These are phyloP conservation scores for Rosa chinensis DNA, from an alignment of 306 rosid species.

Conservation along the genomic window DNA sequence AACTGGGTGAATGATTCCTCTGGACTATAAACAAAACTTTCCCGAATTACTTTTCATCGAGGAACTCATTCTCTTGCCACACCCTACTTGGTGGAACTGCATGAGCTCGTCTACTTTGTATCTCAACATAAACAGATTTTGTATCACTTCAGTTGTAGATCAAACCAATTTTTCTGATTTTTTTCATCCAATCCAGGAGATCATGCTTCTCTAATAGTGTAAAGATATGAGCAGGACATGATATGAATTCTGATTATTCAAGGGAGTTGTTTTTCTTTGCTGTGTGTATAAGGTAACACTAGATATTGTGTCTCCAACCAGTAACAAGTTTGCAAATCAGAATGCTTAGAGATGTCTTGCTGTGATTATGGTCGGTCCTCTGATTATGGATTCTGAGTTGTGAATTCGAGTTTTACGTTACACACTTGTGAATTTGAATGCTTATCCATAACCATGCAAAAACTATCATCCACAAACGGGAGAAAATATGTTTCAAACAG, in stretches of 20 bases:
- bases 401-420: background rate
- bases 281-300: background rate
- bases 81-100: background rate
- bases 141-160: slow-evolving; percentile 3
- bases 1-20: slow-evolving; percentile 42
- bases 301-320: background rate
- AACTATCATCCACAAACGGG: background rate
- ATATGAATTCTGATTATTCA: background rate
- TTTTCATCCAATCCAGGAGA: background rate
- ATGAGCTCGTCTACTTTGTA: slow-evolving; percentile 1
- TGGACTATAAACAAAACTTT: background rate
- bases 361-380: background rate
- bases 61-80: slow-evolving; percentile 5
- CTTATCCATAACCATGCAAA: background rate
- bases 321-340: background rate
- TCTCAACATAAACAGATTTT: slow-evolving; percentile 6
- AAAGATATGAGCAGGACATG: background rate
- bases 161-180: background rate
- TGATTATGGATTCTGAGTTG: too few species aligned
- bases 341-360: background rate
- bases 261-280: background rate
- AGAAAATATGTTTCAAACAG: too few species aligned
- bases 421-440: background rate
- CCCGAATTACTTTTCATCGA: background rate
- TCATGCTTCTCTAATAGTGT: background rate